A percentile compares a stretch with the other conserved stretches of the same genome.
Evolutionary conservation across 768 basidiomycete genomes (phyloP).

Genomic region (Dentipellis sp.): DNA sequence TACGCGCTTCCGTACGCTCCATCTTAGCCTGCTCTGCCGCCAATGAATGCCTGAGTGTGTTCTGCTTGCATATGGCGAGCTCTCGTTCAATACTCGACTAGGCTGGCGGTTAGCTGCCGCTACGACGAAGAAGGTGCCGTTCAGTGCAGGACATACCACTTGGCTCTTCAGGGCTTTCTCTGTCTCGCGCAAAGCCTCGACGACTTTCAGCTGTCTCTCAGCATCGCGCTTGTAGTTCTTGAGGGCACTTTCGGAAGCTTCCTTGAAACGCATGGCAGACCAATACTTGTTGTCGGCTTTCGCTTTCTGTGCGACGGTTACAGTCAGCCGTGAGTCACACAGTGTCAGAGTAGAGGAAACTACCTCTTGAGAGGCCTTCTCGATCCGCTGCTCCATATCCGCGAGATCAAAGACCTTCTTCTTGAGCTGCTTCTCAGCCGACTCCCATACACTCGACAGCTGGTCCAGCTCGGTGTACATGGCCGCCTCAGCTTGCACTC

Average conservation of each 20-base stretch:
- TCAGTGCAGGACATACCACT: slow-evolving; percentile 36
- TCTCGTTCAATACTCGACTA: background rate
- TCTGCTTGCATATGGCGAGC: background rate
- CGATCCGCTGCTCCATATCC: slow-evolving; percentile 61
- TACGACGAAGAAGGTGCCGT: background rate
- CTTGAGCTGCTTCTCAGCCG: slow-evolving; percentile 68
- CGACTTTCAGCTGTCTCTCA: slow-evolving; percentile 50
- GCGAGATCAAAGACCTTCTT: slow-evolving; percentile 82
- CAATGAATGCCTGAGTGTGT: background rate
- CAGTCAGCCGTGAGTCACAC: background rate
- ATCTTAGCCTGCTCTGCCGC: slow-evolving; percentile 17
- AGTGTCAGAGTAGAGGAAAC: slow-evolving; percentile 15
- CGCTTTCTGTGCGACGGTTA: slow-evolving; percentile 55
- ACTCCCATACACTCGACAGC: slow-evolving; percentile 81
- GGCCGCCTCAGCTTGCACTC: slow-evolving; percentile 60
- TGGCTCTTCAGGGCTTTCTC: slow-evolving; percentile 53
- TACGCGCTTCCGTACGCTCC: slow-evolving; percentile 22
- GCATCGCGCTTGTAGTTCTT: slow-evolving; percentile 49
- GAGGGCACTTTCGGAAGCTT: slow-evolving; percentile 68
- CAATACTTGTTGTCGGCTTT: slow-evolving; percentile 96
- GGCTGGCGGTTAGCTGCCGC: background rate
- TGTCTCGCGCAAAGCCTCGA: slow-evolving; percentile 57
- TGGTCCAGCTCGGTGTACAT: slow-evolving; percentile 81
- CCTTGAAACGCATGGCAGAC: slow-evolving; percentile 82
- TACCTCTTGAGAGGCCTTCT: slow-evolving; percentile 62